phyloP scores from a whole-genome alignment of 2,329 filamentous ascomycete genomes.

The Trichoderma atrobrunneum region DNA sequence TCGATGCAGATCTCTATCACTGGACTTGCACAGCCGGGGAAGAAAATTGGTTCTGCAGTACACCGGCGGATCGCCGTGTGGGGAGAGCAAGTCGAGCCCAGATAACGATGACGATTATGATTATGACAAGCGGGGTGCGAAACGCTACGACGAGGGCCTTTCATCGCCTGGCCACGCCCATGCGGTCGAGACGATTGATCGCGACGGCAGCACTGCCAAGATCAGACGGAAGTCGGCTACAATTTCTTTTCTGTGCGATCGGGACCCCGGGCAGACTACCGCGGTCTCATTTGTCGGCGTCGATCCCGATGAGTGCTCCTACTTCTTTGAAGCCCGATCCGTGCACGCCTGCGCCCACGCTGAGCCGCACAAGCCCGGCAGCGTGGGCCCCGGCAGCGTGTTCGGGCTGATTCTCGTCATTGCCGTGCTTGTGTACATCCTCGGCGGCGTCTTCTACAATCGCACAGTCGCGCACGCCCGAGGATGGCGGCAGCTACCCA shows the following conservation, averaged over 20 bases:
- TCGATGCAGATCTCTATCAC: constrained; percentile 44
- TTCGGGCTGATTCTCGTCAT: constrained; percentile 81
- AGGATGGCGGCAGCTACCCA: constrained; percentile 92
- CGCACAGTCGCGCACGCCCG: constrained; percentile 90
- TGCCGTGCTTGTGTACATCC: constrained; percentile 81
- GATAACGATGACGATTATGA: constrained; percentile 25
- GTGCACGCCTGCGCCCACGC: constrained; percentile 71
- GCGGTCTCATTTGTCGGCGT: constrained; percentile 78
- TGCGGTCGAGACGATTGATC: constrained; percentile 29
- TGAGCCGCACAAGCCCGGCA: constrained; percentile 69
- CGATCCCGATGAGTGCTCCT: constrained; percentile 86
- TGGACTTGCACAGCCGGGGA: constrained; percentile 57
- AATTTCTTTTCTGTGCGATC: constrained; percentile 91
- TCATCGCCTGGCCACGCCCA: constrained; percentile 13
- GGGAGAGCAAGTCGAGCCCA: constrained; percentile 38
- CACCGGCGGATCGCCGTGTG: constrained; percentile 72
- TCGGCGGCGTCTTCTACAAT: constrained; percentile 94
- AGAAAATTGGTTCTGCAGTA: constrained; percentile 77
- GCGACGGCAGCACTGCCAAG: constrained; percentile 28
- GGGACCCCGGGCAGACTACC: constrained; percentile 68
- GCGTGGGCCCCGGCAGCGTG: constrained; percentile 68
- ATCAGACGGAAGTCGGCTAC: constrained; percentile 70
- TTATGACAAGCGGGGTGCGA: constrained; percentile 11
- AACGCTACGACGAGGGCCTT: background rate
- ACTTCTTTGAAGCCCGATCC: constrained; percentile 91